Base-by-base conservation (phyloP, 345 rosid species). In the Kandelia obovata region DNA sequence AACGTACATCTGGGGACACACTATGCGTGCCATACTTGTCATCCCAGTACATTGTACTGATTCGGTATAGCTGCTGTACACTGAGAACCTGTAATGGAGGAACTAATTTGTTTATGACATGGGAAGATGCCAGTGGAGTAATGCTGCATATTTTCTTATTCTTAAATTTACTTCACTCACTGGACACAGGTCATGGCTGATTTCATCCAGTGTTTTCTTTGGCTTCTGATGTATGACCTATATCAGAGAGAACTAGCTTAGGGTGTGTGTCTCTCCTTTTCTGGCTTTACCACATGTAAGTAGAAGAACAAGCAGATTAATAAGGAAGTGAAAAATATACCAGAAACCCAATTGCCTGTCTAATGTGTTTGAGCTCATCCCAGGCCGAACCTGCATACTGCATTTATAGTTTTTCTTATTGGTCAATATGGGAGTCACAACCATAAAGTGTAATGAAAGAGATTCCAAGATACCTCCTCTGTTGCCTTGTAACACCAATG, bases 151-250 rank as follows among this genome's bases (percentile, higher is more conserved):
- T 34, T 28, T 26, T 64, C 35, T 59, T 49, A 30, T 46, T 46
- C 32, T 62, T 9, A 35, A 49, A 28, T 67, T 28, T 52, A 25
- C 35, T 15, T 74, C 53, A 81, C 92, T 77, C 71, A 92, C 96
- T 7, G 96, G 98, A 80, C 98, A 90, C 66, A 92, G 83, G 66
- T 90, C 96, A 63, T 90, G 91, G 77, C 90, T 90, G 78, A 92
- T 92, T 86, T 92, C 98, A 56, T 92, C 96, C 67, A 88, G 78
- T 1, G 89, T 85, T 79, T 90, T 92, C 85, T 90, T 90, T 5
- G 96, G 92, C 71, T 92, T 90, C 81, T 92, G 98, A 79, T 92
- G 98, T 83, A 92, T 87, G 70, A 92, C 97, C 98, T 92, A 61
- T 58, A 75, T 68, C 70, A 69, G 53, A 57, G 75, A 66, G 47